Evolutionary conservation across 2,329 filamentous ascomycete species (phyloP), one percentile per base, ranked within the genome.

Genomic region (Colletotrichum gigasporum): DNA sequence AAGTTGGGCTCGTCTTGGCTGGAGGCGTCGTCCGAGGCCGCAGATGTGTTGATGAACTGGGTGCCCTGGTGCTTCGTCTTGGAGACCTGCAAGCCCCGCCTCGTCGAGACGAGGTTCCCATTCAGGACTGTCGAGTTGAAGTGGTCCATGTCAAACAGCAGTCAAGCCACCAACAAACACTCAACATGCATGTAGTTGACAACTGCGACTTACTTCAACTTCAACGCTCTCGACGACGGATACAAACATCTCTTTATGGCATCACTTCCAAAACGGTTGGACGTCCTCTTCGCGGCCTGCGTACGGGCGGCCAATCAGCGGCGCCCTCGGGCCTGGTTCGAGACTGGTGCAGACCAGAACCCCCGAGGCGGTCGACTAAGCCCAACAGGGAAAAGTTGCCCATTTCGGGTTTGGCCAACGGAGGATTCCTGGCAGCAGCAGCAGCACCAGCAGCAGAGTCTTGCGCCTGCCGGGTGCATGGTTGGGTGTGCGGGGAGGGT

Each of bases 51-150:
- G 58, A 79, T 78, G 58, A 80, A 80, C 4, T 75, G 77, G 20
- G 72, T 71, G 30, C 77, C 77, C 58, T 77, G 74, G 66, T 78
- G 75, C 65, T 76, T 79, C 56, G 78, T 74, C 65, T 78, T 77
- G 20, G 77, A 77, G 11, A 80, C 76, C 64, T 78, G 76, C 44
- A 80, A 70, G 8, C 78, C 78, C 30, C 76, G 73, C 24, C 76
- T 71, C 0, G 76, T 79, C 34, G 76, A 75, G 51, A 79, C 73
- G 39, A 80, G 68, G 37, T 74, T 71, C 22, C 78, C 77, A 63
- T 75, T 73, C 57, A 72, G 72, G 32, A 79, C 67, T 4, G 77
- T 78, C 8, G 73, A 68, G 56, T 78, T 78, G 71, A 77, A 78
- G 65, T 80, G 75, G 62, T 79, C 76, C 78, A 79, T 80, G 14